Evolutionary conservation across 306 rosid genomes (phyloP).

Genomic region (Acacia acuminata): DNA sequence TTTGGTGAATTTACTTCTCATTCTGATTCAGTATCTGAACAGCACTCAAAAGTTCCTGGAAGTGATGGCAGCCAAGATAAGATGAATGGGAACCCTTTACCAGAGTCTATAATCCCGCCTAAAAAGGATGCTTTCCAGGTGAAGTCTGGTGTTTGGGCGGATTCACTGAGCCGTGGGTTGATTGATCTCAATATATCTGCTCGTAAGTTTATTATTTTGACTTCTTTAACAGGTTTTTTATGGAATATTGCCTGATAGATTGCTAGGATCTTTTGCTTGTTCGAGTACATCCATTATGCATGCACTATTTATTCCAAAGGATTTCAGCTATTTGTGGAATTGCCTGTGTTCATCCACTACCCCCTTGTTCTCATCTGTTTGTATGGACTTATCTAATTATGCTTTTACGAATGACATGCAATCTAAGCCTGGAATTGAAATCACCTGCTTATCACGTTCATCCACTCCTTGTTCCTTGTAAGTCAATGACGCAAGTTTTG

Average conservation of each 20-base stretch:
- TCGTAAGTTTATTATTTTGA: conserved; percentile 60
- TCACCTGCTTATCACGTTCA: background rate
- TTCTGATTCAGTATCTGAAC: conserved; percentile 59
- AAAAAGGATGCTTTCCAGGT: conserved; percentile 76
- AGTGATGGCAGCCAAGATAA: conserved; percentile 39
- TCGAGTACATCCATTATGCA: conserved; percentile 1
- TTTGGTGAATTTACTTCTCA: conserved; percentile 76
- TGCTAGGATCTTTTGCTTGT: conserved; percentile 22
- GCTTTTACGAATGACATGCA: background rate
- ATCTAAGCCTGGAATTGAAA: background rate
- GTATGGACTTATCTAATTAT: background rate
- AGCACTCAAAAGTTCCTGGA: conserved; percentile 53
- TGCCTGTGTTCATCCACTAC: background rate
- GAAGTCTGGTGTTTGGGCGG: conserved; percentile 98
- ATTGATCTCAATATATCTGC: conserved; percentile 98
- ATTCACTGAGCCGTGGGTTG: conserved; percentile 95
- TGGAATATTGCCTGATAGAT: background rate
- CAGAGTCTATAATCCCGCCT: conserved; percentile 45
- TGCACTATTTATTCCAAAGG: background rate
- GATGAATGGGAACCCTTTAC: conserved; percentile 45
- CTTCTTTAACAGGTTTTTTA: conserved; percentile 20
- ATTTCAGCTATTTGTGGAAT: background rate
- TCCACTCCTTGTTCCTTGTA: background rate
- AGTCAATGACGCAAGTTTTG: conserved; percentile 12
- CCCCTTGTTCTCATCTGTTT: background rate